phyloP scores from a whole-genome alignment of 768 basidiomycete genomes.

The Phaeotremella fagi region DNA sequence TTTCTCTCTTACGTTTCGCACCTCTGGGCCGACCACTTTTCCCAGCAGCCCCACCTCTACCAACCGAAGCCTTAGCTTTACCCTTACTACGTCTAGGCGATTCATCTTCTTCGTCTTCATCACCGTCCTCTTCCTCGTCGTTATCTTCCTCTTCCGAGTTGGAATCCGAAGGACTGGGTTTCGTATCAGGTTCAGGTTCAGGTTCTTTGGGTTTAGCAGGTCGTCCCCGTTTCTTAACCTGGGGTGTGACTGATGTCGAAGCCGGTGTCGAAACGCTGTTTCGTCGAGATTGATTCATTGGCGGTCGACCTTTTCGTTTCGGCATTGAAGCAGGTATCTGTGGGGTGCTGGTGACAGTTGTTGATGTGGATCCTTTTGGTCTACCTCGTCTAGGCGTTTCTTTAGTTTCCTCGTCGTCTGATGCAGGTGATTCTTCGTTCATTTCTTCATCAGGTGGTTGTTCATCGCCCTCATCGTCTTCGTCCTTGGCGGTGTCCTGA shows the following conservation, averaged over 20 bases:
- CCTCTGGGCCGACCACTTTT: neutral
- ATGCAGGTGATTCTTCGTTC: no score
- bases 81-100: neutral
- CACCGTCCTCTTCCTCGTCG: slow-evolving; percentile 1
- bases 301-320: neutral
- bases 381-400: neutral
- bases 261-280: neutral
- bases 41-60: neutral
- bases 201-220: neutral
- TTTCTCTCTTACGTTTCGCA: neutral
- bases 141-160: slow-evolving; percentile 1
- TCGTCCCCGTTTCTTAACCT: neutral
- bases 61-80: neutral
- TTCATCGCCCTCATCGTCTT: neutral
- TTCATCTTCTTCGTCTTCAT: neutral
- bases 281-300: neutral
- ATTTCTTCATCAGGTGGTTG: no score
- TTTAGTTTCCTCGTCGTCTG: neutral
- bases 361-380: neutral
- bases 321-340: neutral
- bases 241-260: neutral
- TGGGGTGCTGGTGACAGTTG: no score
- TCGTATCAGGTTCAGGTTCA: neutral
- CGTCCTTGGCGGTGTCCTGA: neutral
- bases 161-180: neutral